Evolutionary conservation across 1,139 yeast species (phyloP).

Genomic region (Pichiaceae sp.): DNA sequence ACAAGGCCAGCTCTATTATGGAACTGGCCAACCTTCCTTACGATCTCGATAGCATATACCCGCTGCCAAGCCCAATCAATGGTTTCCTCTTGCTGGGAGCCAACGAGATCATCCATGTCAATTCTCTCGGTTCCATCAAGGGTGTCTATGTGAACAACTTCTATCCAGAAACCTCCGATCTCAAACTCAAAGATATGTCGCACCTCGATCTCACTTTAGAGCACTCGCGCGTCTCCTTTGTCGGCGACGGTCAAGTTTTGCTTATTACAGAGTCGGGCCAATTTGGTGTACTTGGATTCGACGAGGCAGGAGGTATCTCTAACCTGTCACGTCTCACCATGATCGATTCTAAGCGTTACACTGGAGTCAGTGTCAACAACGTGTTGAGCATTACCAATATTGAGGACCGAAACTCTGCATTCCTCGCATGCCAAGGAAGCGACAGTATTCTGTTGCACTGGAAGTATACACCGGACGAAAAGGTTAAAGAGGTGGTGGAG

Average conservation of each 20-base stretch:
- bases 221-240: conserved; percentile 38
- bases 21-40: conserved; percentile 63
- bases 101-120: conserved; percentile 73
- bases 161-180: conserved; percentile 41
- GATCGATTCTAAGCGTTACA: conserved; percentile 13
- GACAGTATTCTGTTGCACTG: conserved; percentile 33
- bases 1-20: conserved; percentile 59
- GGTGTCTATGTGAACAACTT: conserved; percentile 61
- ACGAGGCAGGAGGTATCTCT: conserved; percentile 24
- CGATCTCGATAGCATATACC: conserved; percentile 58
- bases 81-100: conserved; percentile 60
- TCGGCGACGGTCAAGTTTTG: conserved; percentile 45
- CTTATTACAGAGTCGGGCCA: conserved; percentile 46
- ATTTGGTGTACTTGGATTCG: conserved; percentile 43
- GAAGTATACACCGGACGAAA: conserved; percentile 19
- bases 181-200: conserved; percentile 44
- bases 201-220: conserved; percentile 50
- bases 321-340: conserved; percentile 14
- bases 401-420: conserved; percentile 22
- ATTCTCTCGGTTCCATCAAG: conserved; percentile 67
- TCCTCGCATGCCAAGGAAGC: conserved; percentile 36
- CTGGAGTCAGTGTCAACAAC: conserved; percentile 10
- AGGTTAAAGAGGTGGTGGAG: conserved; percentile 14
- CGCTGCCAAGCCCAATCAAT: conserved; percentile 60
- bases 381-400: conserved; percentile 20